Percentiles rank a stretch among this genome's conserved stretches.
Conservation (phyloP, 1,139 yeast genomes). For the Yamadazyma siamensis region DNA sequence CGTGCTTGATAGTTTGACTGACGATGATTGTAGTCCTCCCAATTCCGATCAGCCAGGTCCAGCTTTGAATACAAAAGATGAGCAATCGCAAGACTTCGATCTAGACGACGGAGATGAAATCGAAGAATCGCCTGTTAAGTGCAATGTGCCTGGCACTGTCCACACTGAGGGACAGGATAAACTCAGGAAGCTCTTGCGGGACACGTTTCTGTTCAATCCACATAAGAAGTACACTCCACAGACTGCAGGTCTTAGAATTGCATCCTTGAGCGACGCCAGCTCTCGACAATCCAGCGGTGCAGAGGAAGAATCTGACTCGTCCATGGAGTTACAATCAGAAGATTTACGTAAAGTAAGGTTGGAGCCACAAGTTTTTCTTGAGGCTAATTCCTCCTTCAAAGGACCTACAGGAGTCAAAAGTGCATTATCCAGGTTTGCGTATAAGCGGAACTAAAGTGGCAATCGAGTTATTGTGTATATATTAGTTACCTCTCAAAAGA, state of each 20-base stretch:
- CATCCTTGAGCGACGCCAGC: no score
- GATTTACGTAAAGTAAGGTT: slow-evolving; percentile 3
- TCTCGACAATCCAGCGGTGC: not conserved
- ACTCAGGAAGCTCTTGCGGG: slow-evolving; percentile 22
- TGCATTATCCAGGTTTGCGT: no score
- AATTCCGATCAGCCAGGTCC: not conserved
- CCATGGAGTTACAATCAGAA: slow-evolving; percentile 11
- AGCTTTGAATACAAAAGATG: slow-evolving; percentile 1
- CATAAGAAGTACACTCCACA: not conserved
- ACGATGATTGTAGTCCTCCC: slow-evolving; percentile 12
- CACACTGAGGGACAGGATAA: slow-evolving; percentile 5
- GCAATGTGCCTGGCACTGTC: not conserved
- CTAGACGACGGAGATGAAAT: slow-evolving; percentile 34
- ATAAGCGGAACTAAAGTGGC: no score
- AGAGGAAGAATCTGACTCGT: slow-evolving; percentile 5
- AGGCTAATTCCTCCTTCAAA: no score
- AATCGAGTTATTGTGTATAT: no score
- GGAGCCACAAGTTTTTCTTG: slow-evolving; percentile 1
- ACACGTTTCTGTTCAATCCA: slow-evolving; percentile 24
- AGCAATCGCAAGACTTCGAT: slow-evolving; percentile 10
- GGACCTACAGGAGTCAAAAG: no score
- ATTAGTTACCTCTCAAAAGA: slow-evolving; percentile 34
- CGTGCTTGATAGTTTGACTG: slow-evolving; percentile 22
- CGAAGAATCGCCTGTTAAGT: slow-evolving; percentile 42
- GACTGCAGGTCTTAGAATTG: not conserved